Evolutionary conservation across 106 monocot genomes (phyloP), one percentile per base, ranked within the genome.

Genomic region (Phalaenopsis aphrodite): DNA sequence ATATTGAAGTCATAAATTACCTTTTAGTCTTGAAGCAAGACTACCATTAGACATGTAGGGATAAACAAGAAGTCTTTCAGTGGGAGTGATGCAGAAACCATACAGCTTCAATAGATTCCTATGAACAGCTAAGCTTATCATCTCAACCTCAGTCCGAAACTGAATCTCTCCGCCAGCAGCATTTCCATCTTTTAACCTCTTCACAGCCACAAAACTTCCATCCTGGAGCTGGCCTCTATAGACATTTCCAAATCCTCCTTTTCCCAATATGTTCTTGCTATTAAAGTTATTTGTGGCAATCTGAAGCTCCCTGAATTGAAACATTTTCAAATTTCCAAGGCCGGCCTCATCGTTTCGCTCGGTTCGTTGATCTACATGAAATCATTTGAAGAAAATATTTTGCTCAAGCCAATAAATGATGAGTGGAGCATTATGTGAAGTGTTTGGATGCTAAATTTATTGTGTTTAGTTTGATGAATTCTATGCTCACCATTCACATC

Each of bases 191-290:
- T 82, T 82, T 14, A 82, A 46, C 14, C 82, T 77, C 68, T 82
- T 82, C 57, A 82, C 82, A 41, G 82, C 82, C 38, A 82, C 82
- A 8, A 82, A 14, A 45, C 77, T 77, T 38, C 82, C 82, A 80
- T 88, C 85, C 69, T 78, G 77, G 7, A 92, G 81, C 41, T 79
- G 49, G 5, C 89, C 89, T 78, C 80, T 89, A 77, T 92, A 92
- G 47, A 92, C 91, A 79, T 77, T 87, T 43, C 91, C 91, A 55
- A 87, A 92, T 2, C 91, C 91, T 24, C 91, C 91, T 78, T 89
- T 87, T 36, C 91, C 91, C 17, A 92, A 75, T 19, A 87, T 82
- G 71, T 87, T 87, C 78, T 87, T 87, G 76, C 75, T 82, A 42
- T 79, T 84, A 76, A 92, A 92, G 75, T 89, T 87, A 74, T 89